Base-by-base conservation (phyloP, 1,284 basidiomycete species). In the Pseudomicrostroma phylloplanum region DNA sequence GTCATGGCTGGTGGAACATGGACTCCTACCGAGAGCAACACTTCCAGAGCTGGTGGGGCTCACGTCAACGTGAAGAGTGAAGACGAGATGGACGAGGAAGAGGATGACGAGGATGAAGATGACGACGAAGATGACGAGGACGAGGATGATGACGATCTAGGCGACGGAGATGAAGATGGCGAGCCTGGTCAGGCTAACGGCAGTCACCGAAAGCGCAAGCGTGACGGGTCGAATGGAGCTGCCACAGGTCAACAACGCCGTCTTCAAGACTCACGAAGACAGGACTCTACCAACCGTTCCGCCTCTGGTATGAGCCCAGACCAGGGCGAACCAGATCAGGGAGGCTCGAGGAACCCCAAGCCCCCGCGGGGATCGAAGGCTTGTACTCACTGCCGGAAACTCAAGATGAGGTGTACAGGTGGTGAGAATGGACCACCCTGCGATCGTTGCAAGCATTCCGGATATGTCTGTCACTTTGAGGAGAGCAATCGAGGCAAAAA, bases 351-450 rank as follows among this genome's bases (percentile, higher is more conserved):
- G 56, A 79, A 78, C 59, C 69, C 72, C 26, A 79, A 79, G 56
- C 71, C 76, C 0, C 78, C 75, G 15, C 71, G 77, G 13, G 76
- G 76, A 30, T 65, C 36, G 69, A 91, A 91, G 58, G 92, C 92
- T 0, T 96, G 92, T 71, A 92, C 90, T 0, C 91, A 93, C 39
- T 97, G 94, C 80, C 87, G 94, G 40, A 88, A 92, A 56, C 86
- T 97, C 67, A 98, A 98, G 83, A 98, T 98, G 94, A 90, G 94
- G 70, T 98, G 94, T 71, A 91, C 96, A 19, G 92, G 89, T 42
- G 90, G 91, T 1, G 92, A 96, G 74, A 80, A 92, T 41, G 92
- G 91, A 0, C 90, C 90, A 0, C 91, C 92, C 0, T 96, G 92
- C 82, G 92, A 92, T 67, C 81, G 82, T 40, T 74, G 82, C 58